phyloP scores from a whole-genome alignment of 108 stramenopile genomes.

The Nitzschia sp. region DNA sequence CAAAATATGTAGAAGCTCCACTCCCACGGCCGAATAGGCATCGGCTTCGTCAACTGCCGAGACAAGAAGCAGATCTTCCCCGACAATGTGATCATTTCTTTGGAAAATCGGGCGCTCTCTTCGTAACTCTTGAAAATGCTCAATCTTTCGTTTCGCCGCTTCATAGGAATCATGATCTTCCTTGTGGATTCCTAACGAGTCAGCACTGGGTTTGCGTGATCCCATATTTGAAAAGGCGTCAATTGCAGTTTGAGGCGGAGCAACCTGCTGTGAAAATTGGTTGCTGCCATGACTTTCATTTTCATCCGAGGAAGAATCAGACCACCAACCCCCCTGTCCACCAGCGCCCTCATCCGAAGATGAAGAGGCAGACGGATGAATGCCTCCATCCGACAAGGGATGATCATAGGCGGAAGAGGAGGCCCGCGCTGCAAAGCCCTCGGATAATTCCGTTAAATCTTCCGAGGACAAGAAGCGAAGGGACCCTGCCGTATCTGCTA shows the following conservation, averaged over 20 bases:
- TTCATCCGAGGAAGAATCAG: conserved; percentile 44
- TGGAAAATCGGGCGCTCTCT: conserved; percentile 71
- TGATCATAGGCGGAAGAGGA: conserved; percentile 36
- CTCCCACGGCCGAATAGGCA: conserved; percentile 72
- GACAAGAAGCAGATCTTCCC: conserved; percentile 66
- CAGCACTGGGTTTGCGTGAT: conserved; percentile 27
- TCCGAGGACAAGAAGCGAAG: conserved; percentile 56
- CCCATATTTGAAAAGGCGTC: conserved; percentile 7
- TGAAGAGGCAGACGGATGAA: conserved; percentile 56
- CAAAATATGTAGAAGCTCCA: conserved; percentile 79
- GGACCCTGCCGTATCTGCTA: conserved; percentile 80
- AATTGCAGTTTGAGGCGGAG: not conserved
- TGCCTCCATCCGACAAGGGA: conserved; percentile 61
- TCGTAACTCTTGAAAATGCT: conserved; percentile 59
- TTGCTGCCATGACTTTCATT: conserved; percentile 17
- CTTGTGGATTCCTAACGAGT: not conserved
- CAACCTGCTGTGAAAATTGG: too few relatives aligned
- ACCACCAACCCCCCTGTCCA: conserved; percentile 38
- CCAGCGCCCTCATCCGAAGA: conserved; percentile 51
- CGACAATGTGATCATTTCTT: conserved; percentile 62
- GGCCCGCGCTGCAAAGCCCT: not conserved
- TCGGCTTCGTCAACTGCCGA: conserved; percentile 86
- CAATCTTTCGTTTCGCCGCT: conserved; percentile 54
- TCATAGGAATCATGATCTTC: conserved; percentile 39
- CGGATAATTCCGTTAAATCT: conserved; percentile 20